A percentile compares a stretch with the other conserved stretches of the same genome.
Conservation (phyloP, 2,329 filamentous ascomycete genomes). For the Exophiala phaeomuriformis region DNA sequence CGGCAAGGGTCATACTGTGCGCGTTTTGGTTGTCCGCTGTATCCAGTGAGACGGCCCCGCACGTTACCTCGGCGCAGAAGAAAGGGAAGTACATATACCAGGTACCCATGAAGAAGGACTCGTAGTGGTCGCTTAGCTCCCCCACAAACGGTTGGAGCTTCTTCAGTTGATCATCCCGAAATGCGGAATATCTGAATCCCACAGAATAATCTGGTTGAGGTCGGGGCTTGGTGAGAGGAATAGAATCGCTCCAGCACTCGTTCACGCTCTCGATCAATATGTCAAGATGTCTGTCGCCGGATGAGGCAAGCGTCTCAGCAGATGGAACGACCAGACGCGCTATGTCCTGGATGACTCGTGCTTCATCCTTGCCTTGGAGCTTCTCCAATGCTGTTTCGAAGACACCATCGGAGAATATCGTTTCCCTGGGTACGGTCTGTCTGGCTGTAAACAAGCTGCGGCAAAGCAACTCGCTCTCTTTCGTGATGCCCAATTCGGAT, state of each 20-base stretch:
- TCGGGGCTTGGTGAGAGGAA: slow-evolving; percentile 28
- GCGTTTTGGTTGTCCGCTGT: slow-evolving; percentile 30
- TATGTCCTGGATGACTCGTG: slow-evolving; percentile 35
- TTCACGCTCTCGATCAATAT: slow-evolving; percentile 32
- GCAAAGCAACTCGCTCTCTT: slow-evolving; percentile 16
- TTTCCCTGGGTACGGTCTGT: slow-evolving; percentile 17
- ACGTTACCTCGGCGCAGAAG: slow-evolving; percentile 28
- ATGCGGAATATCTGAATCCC: slow-evolving; percentile 32
- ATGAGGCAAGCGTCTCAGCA: slow-evolving; percentile 29
- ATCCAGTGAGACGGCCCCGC: slow-evolving; percentile 15
- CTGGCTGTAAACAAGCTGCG: slow-evolving; percentile 1
- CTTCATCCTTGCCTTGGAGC: slow-evolving; percentile 32
- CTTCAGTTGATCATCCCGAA: slow-evolving; percentile 32
- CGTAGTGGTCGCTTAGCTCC: slow-evolving; percentile 15
- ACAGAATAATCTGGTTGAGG: slow-evolving; percentile 36
- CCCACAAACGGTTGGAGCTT: slow-evolving; percentile 31
- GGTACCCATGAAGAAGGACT: slow-evolving; percentile 24
- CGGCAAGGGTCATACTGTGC: slow-evolving; percentile 32
- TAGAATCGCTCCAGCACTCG: slow-evolving; percentile 31
- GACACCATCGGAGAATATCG: slow-evolving; percentile 33
- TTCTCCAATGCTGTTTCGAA: slow-evolving; percentile 32
- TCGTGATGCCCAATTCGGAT: neutral
- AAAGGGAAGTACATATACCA: slow-evolving; percentile 29
- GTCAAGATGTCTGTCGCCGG: slow-evolving; percentile 27
- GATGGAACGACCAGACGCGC: slow-evolving; percentile 34